Conservation (phyloP, 2,329 filamentous ascomycete genomes). For the Neopestalotiopsis clavispora region DNA sequence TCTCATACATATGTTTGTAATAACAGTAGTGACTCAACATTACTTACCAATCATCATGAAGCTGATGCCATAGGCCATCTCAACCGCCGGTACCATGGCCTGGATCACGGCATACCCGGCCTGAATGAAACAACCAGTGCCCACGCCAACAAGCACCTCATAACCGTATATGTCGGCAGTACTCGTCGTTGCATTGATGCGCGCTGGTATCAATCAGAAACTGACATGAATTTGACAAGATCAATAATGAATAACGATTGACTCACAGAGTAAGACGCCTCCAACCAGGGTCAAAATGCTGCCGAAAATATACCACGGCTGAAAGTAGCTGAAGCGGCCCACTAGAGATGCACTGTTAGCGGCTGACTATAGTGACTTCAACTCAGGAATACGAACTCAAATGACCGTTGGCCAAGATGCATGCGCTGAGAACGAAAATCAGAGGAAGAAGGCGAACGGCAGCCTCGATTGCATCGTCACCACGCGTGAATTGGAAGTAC, state of each 20-base stretch:
- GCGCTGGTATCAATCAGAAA: not conserved
- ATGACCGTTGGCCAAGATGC: conserved; percentile 38
- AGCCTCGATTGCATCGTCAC: conserved; percentile 44
- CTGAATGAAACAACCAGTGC: conserved; percentile 6
- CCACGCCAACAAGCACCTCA: not conserved
- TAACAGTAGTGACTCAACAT: not conserved
- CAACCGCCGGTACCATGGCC: not conserved
- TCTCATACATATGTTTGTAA: not conserved
- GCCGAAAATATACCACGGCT: conserved; percentile 11
- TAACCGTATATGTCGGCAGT: not conserved
- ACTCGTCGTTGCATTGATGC: not conserved
- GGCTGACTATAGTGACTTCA: too few relatives aligned
- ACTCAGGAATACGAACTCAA: conserved; percentile 15
- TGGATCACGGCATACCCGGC: conserved; percentile 11
- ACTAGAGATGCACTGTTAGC: not conserved
- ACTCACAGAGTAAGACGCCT: conserved; percentile 9
- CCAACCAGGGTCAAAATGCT: conserved; percentile 1
- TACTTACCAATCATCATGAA: conserved; percentile 10
- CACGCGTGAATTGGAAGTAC: conserved; percentile 52
- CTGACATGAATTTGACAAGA: not conserved
- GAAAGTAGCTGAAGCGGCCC: conserved; percentile 7
- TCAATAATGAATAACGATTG: not conserved
- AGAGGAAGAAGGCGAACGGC: conserved; percentile 48
- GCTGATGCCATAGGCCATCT: conserved; percentile 6
- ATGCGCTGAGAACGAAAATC: conserved; percentile 40